These are phyloP conservation scores for Leptographium procerum DNA, from an alignment of 2,329 filamentous ascomycete species.

Conservation along the genomic window DNA sequence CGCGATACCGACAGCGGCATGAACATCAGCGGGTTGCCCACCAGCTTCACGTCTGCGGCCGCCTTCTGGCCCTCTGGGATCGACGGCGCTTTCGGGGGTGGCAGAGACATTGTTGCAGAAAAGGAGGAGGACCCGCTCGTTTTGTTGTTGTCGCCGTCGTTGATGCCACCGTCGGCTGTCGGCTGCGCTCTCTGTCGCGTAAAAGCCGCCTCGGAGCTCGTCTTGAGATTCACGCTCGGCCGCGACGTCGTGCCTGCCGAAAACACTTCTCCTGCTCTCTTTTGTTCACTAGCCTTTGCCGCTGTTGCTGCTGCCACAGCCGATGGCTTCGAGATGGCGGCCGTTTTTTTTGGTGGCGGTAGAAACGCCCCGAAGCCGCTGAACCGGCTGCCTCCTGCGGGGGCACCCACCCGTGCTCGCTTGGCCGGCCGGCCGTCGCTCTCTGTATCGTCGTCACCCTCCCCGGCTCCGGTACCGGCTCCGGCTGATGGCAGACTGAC, in stretches of 20 bases:
- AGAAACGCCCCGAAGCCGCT: conserved; percentile 78
- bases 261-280: conserved; percentile 4
- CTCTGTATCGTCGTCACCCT: conserved; percentile 21
- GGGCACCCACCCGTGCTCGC: conserved; percentile 41
- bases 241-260: conserved; percentile 24
- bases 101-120: conserved; percentile 12
- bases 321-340: conserved; percentile 19
- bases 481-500: conserved; percentile 66
- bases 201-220: conserved; percentile 73
- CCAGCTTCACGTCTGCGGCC: conserved; percentile 54
- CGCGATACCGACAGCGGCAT: conserved; percentile 76
- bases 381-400: conserved; percentile 46
- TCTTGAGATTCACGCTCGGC: conserved; percentile 66
- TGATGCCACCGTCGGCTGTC: conserved; percentile 6
- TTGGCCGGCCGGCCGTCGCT: conserved; percentile 55
- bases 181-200: conserved; percentile 31
- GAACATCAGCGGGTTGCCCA: conserved; percentile 78
- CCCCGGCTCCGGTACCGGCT: conserved; percentile 18
- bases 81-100: conserved; percentile 30
- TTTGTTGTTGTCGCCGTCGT: no score
- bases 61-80: conserved; percentile 45
- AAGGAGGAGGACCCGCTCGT: background rate
- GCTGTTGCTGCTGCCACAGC: conserved; percentile 19
- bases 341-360: conserved; percentile 63
- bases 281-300: conserved; percentile 13